phyloP scores from a whole-genome alignment of 768 basidiomycete genomes.

The Daedaleopsis nitida region DNA sequence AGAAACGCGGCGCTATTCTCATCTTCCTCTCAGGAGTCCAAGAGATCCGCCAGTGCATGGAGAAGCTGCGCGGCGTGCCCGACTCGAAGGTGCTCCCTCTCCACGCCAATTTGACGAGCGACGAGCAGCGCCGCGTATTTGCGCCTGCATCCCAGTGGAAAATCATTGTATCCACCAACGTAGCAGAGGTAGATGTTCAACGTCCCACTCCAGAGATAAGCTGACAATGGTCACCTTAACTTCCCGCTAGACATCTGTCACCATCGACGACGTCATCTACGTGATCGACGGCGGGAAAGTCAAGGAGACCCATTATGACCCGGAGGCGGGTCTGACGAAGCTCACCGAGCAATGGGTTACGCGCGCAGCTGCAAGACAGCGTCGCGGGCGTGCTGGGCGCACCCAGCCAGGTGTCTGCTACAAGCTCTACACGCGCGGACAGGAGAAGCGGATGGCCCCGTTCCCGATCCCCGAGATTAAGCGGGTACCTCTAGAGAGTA shows the following conservation, averaged over 20 bases:
- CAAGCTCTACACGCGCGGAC: constrained; percentile 80
- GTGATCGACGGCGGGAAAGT: constrained; percentile 86
- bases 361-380: constrained; percentile 77
- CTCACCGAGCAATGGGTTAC: constrained; percentile 82
- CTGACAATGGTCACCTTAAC: not conserved
- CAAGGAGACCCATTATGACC: constrained; percentile 78
- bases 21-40: constrained; percentile 92
- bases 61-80: constrained; percentile 46
- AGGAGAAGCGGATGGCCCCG: constrained; percentile 64
- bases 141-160: constrained; percentile 67
- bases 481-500: constrained; percentile 80
- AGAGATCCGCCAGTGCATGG: constrained; percentile 80
- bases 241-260: constrained; percentile 73
- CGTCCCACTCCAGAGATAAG: not conserved
- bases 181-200: constrained; percentile 68
- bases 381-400: constrained; percentile 89
- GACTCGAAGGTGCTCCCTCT: constrained; percentile 65
- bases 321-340: constrained; percentile 69
- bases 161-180: constrained; percentile 87
- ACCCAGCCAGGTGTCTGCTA: constrained; percentile 83
- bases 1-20: constrained; percentile 67
- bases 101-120: constrained; percentile 84
- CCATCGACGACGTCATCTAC: constrained; percentile 86
- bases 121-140: constrained; percentile 84
- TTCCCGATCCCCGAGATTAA: constrained; percentile 89